Base-by-base conservation (phyloP, 2,329 filamentous ascomycete species). In the Ceratocystis albifundus region DNA sequence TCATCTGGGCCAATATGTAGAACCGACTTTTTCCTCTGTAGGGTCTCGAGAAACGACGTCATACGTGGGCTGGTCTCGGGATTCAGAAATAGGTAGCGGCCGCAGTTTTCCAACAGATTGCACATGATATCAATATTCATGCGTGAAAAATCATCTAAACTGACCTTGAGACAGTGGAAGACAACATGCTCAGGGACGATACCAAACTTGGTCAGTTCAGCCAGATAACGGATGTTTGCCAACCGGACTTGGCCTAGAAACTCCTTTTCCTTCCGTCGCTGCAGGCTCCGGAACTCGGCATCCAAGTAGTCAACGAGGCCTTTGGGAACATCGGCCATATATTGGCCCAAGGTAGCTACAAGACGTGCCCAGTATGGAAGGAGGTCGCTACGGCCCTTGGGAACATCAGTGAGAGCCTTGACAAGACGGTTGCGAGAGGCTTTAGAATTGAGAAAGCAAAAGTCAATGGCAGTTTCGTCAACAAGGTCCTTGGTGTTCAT, bases 61-160 rank as follows among this genome's bases (percentile, higher is more conserved):
- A 99, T 99, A 55, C 94, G 86, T 7, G 93, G 93, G 8, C 89
- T 88, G 0, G 95, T 97, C 69, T 97, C 92, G 0, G 90, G 87
- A 71, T 94, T 97, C 62, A 93, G 89, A 67, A 99, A 82, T 25
- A 99, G 80, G 75, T 96, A 99, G 20, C 94, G 86, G 55, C 94
- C 94, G 73, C 95, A 99, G 70, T 97, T 97, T 75, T 99, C 94
- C 25, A 99, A 81, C 32, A 99, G 80, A 72, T 95, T 96, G 72
- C 92, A 95, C 69, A 99, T 93, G 71, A 99, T 96, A 75, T 99
- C 95, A 69, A 99, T 96, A 73, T 99, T 99, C 89, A 96, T 96
- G 69, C 93, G 85, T 1, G 94, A 96, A 73, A 99, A 99, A 73
- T 99, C 94, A 72, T 99, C 94, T 32, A 99, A 78, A 71, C 93